Base-by-base conservation (phyloP, 805 yeast genomes). In the Zygosaccharomyces pseudorouxii region DNA sequence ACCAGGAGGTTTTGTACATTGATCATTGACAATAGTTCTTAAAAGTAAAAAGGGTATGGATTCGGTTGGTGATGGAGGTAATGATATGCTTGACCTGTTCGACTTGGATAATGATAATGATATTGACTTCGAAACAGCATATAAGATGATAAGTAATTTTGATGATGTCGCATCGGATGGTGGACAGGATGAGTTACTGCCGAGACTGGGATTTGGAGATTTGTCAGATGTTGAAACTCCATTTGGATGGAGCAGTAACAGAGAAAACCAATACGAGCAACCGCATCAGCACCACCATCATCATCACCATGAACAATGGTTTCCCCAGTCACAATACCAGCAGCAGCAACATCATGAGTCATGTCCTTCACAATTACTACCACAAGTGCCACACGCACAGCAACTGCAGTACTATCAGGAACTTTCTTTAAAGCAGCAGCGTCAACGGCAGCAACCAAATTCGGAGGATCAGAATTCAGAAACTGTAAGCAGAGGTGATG, bases 121-220 rank as follows among this genome's bases (percentile, higher is more conserved):
- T 28, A 53, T 64, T 23, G 70, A 65, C 50, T 65, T 65, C 44
- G 70, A 65, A 37, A 65, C 70, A 4, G 70, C 70, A 5, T 65
- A 64, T 43, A 58, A 60, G 42, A 55, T 64, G 59, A 50, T 65
- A 22, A 58, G 60, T 45, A 55, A 55, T 20, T 48, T 56, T 7
- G 62, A 59, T 19, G 52, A 54, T 31, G 54, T 39, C 5, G n/a
- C 50, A n/a, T 33, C 50, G 35, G 19, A 37, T 12, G 29, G 29
- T 19, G 30, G 37, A 27, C 35, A 47, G n/a, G 55, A 48, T 27
- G 38, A 30, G 20, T 35, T 35, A 18, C 47, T 46, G 14, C 48
- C 52, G 8, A 51, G 46, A 37, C 23, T 48, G 41, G 40, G 47
- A 27, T 46, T 42, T 22, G 39, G 33, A 9, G 46, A 37, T n/a